phyloP scores from a whole-genome alignment of 345 rosid genomes.

The Euphorbia pulcherrima region DNA sequence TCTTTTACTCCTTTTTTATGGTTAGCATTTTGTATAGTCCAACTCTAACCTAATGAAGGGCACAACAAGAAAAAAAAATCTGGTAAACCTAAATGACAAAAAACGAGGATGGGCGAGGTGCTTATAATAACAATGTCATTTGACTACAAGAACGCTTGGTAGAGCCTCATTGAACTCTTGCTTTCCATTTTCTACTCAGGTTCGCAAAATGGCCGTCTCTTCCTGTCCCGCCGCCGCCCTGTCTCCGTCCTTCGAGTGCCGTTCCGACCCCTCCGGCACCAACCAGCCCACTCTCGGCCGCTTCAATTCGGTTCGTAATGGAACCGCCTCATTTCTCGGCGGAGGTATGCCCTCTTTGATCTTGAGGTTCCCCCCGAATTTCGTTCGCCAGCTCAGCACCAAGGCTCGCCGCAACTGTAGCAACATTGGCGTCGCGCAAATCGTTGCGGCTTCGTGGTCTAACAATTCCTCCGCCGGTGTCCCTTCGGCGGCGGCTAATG shows the following conservation, averaged over 20 bases:
- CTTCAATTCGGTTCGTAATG: constrained; percentile 13
- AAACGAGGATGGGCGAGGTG: constrained; percentile 6
- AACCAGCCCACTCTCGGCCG: constrained; percentile 22
- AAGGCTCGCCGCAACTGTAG: constrained; percentile 97
- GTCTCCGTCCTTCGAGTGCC: constrained; percentile 23
- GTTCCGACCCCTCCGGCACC: constrained; percentile 26
- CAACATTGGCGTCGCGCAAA: constrained; percentile 98
- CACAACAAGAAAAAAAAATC: too few species aligned
- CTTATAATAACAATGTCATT: neutral
- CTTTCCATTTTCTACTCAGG: neutral
- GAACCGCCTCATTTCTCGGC: constrained; percentile 14
- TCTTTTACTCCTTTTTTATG: too few species aligned
- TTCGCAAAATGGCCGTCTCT: constrained; percentile 26
- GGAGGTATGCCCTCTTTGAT: constrained; percentile 65
- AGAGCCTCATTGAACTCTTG: neutral
- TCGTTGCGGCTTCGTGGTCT: constrained; percentile 97
- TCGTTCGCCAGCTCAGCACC: constrained; percentile 90
- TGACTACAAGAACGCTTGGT: neutral
- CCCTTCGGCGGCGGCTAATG: constrained; percentile 53
- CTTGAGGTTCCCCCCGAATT: constrained; percentile 85
- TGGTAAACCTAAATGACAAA: too few species aligned
- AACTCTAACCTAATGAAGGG: too few species aligned
- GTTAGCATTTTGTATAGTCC: too few species aligned
- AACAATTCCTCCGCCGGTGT: constrained; percentile 44
- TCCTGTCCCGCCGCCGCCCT: constrained; percentile 15